Base-by-base conservation (phyloP, 768 basidiomycete genomes). In the Leccinum boreale region DNA sequence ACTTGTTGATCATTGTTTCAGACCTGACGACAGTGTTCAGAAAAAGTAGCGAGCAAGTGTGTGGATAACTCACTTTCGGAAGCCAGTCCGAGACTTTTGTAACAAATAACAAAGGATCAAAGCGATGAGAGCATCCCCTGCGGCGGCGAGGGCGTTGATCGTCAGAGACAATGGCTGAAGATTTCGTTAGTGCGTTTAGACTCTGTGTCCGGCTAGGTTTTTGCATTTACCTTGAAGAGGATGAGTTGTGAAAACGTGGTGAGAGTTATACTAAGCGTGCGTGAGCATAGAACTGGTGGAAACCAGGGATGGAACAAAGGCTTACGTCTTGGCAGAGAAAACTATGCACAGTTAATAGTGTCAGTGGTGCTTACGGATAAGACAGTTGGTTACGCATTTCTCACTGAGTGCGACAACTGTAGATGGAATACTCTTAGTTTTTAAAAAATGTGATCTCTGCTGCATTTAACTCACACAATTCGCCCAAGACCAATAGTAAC, bases 81-180 rank as follows among this genome's bases (percentile, higher is more conserved):
- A 84, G 3, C 82, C 81, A 5, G 83, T 83, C 8, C 82, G 74
- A 1, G 82, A 78, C 17, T 56, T 69, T 14, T 82, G 78, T 28
- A 85, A 70, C 55, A 85, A 60, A 49, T 65, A 59, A 55, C 78
- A 80, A 3, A 85, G 75, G 17, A 75, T 74, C 11, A 53, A 53
- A 0, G 84, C 82, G 42, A 85, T 85, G 11, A 80, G 59, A 17
- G 84, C 66, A 47, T 85, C 84, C 2, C 75, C 75, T 11, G 71
- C 70, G 0, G 81, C 79, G 3, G 81, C 76, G 4, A 80, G 66
- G 1, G 74, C 81, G 59, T 85, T 85, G 62, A 85, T 77, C 3
- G 80, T 68, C 50, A 80, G 79, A 0, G 82, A 79, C 42, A 84
- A 65, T 5, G 74, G 11, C 68, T 69, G 51, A n/a, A 23, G 2